Conservation (phyloP, 1,139 yeast genomes). For the Suzukiozyma palmioleophila region DNA sequence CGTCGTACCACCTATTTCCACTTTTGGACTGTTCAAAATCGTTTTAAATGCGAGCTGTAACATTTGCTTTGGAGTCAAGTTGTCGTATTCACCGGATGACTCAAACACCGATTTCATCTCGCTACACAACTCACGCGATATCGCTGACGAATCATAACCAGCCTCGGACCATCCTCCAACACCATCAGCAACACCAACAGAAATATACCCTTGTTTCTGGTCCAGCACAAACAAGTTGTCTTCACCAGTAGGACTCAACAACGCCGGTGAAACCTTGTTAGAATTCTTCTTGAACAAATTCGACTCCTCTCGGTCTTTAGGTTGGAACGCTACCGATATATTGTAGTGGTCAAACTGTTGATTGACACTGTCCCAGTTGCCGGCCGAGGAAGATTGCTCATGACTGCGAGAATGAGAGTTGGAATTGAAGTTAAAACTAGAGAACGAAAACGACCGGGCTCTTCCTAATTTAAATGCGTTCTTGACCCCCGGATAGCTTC, state of each 20-base stretch:
- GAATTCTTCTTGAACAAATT: slow-evolving; percentile 39
- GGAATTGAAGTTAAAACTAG: slow-evolving; percentile 4
- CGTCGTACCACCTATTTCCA: slow-evolving; percentile 93
- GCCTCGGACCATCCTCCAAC: slow-evolving; percentile 97
- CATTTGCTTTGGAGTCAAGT: slow-evolving; percentile 43
- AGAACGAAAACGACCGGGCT: slow-evolving; percentile 2
- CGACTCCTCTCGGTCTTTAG: slow-evolving; percentile 56
- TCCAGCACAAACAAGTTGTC: slow-evolving; percentile 70
- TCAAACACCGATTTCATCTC: slow-evolving; percentile 31
- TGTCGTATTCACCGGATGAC: slow-evolving; percentile 3
- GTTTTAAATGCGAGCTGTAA: slow-evolving; percentile 52
- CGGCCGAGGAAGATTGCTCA: slow-evolving; percentile 4
- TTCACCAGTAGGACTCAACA: slow-evolving; percentile 72
- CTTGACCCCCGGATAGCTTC: slow-evolving; percentile 12
- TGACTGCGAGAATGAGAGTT: not conserved
- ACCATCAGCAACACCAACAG: slow-evolving; percentile 94
- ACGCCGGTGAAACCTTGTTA: slow-evolving; percentile 30
- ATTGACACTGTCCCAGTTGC: slow-evolving; percentile 15
- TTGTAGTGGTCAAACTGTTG: slow-evolving; percentile 38
- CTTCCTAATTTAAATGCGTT: slow-evolving; percentile 1
- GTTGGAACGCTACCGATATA: slow-evolving; percentile 67
- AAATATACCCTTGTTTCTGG: slow-evolving; percentile 43
- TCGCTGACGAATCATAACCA: slow-evolving; percentile 85
- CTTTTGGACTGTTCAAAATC: slow-evolving; percentile 51
- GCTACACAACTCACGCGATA: slow-evolving; percentile 63